Evolutionary conservation across 2,329 filamentous ascomycete species (phyloP).

Genomic region (Sphaceloma murrayae): DNA sequence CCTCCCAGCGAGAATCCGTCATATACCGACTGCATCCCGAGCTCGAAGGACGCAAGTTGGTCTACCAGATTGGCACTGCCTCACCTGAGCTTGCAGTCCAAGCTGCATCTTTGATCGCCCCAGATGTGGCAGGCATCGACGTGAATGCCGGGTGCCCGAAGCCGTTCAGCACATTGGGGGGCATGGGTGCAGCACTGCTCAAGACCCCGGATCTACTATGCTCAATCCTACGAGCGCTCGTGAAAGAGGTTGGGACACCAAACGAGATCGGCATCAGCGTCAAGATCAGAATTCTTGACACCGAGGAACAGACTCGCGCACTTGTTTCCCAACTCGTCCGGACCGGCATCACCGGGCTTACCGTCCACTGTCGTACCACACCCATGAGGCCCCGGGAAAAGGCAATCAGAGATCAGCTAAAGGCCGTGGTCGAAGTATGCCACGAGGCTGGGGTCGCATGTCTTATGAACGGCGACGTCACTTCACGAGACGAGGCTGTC

Average conservation of each 20-base stretch:
- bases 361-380: constrained; percentile 90
- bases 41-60: constrained; percentile 62
- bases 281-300: constrained; percentile 84
- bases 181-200: constrained; percentile 90
- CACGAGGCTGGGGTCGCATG: constrained; percentile 80
- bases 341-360: constrained; percentile 86
- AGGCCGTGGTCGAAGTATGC: constrained; percentile 74
- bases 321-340: constrained; percentile 69
- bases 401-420: constrained; percentile 75
- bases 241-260: constrained; percentile 63
- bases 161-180: constrained; percentile 83
- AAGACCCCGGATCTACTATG: constrained; percentile 74
- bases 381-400: constrained; percentile 87
- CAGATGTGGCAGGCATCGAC: constrained; percentile 86
- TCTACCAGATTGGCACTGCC: constrained; percentile 89
- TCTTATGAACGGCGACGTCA: constrained; percentile 91
- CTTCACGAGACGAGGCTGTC: constrained; percentile 60
- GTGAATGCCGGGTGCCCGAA: constrained; percentile 98
- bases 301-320: constrained; percentile 61
- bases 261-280: constrained; percentile 91
- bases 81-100: constrained; percentile 72
- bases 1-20: constrained; percentile 50
- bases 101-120: constrained; percentile 74
- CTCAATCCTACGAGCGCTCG: constrained; percentile 72
- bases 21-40: constrained; percentile 78